A percentile compares a stretch with the other conserved stretches of the same genome.
Evolutionary conservation across 257 asterid species (phyloP).

Genomic region (Nicotiana obtusifolia): DNA sequence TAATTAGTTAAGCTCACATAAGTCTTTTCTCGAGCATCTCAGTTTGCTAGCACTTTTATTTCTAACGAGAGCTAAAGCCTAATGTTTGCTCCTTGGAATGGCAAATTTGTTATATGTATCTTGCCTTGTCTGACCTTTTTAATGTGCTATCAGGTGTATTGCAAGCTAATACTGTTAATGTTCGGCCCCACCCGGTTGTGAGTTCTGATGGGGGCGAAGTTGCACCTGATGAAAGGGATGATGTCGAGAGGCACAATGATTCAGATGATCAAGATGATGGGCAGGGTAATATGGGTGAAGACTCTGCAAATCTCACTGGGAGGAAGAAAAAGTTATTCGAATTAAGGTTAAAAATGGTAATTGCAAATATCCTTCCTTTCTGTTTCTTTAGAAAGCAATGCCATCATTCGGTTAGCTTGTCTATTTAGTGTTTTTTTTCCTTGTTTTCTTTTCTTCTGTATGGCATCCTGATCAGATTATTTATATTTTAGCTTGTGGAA

Average conservation of each 20-base stretch:
- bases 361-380: background rate
- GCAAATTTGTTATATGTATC: background rate
- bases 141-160: slow-evolving; percentile 26
- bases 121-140: background rate
- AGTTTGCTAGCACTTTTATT: background rate
- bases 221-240: slow-evolving; percentile 28
- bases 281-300: slow-evolving; percentile 28
- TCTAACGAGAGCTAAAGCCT: background rate
- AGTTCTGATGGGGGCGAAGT: slow-evolving; percentile 29
- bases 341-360: slow-evolving; percentile 79
- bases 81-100: background rate
- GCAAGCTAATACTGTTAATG: slow-evolving; percentile 20
- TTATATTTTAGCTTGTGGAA: background rate
- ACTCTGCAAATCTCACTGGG: slow-evolving; percentile 54
- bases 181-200: slow-evolving; percentile 15
- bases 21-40: background rate
- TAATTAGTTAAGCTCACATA: background rate
- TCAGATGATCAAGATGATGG: slow-evolving; percentile 34
- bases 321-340: slow-evolving; percentile 69
- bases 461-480: background rate
- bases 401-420: background rate
- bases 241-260: slow-evolving; percentile 22
- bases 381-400: background rate
- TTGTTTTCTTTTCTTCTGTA: background rate
- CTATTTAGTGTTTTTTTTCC: background rate